Evolutionary conservation across 2,329 filamentous ascomycete species (phyloP).

Genomic region (Botrytis porri): DNA sequence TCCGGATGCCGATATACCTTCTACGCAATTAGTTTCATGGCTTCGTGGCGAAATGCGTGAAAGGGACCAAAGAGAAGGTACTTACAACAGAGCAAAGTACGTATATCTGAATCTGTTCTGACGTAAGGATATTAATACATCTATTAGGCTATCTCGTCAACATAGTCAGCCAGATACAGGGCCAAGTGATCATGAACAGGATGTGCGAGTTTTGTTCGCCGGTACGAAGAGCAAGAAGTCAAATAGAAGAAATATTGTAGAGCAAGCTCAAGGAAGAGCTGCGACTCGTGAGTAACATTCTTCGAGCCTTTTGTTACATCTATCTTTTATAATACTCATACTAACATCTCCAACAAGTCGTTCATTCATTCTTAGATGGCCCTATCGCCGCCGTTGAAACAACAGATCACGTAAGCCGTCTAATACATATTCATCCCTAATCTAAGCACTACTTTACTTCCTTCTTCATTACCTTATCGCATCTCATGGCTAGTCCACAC

Average conservation of each 20-base stretch:
- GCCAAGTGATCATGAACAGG: slow-evolving; percentile 53
- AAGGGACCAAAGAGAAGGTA: slow-evolving; percentile 60
- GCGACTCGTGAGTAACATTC: slow-evolving; percentile 44
- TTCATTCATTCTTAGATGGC: slow-evolving; percentile 69
- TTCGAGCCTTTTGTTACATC: not conserved
- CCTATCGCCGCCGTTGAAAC: slow-evolving; percentile 87
- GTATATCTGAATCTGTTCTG: not conserved
- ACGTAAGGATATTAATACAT: not conserved
- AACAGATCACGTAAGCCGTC: slow-evolving; percentile 62
- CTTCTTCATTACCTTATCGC: not conserved
- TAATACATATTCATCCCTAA: not conserved
- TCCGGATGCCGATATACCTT: slow-evolving; percentile 71
- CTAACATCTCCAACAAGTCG: slow-evolving; percentile 41
- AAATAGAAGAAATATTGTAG: slow-evolving; percentile 81
- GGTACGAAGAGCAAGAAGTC: slow-evolving; percentile 87
- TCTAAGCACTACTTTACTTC: not conserved
- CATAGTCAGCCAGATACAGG: slow-evolving; percentile 30
- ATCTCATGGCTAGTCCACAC: not conserved
- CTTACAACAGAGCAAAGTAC: slow-evolving; percentile 42
- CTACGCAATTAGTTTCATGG: slow-evolving; percentile 72
- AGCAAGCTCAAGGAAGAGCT: slow-evolving; percentile 63
- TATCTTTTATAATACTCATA: not conserved
- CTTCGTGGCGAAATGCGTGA: slow-evolving; percentile 80
- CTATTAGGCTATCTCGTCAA: slow-evolving; percentile 34
- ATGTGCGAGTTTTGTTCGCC: slow-evolving; percentile 80